Base-by-base conservation (phyloP, 768 basidiomycete genomes). In the Kondoa malvinella region DNA sequence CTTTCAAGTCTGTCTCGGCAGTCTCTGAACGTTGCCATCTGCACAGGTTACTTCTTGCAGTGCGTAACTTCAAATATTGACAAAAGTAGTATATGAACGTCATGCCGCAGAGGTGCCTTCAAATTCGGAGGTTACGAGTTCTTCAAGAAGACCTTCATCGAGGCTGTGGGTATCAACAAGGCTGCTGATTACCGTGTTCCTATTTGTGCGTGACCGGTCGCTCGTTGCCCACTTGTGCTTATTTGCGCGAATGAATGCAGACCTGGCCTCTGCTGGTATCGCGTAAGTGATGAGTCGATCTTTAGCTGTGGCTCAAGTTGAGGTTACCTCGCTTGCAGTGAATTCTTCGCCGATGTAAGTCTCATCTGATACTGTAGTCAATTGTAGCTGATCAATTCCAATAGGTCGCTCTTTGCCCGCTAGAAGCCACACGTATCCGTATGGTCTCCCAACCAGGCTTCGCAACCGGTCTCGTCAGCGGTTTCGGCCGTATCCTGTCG, bases 111-210 rank as follows among this genome's bases (percentile, higher is more conserved):
- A 80, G 92, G 92, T 77, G 86, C 92, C 84, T 91, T 94, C 87
- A 96, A 96, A 80, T 95, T 89, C 78, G 92, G 92, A 81, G 88
- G 92, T 77, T 90, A 92, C 77, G 90, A 91, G 73, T 84, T 78
- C 67, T 87, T 86, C 86, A 92, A 92, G 80, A 86, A 85, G 76
- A 80, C 78, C 72, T 82, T 87, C 29, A 85, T 86, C 3, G 78
- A 84, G 63, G 71, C 84, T 25, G 81, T 82, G 0, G 87, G 89
- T 3, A 84, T 84, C 73, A 81, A 85, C 66, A 88, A 91, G 68
- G 80, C 81, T 56, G 77, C 87, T 29, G 78, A 82, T 66, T 85
- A 89, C 77, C 75, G 78, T 68, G 21, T 15, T 34, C 4, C 31
- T 29, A 33, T 65, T 32, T 50, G 61, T 63, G 31, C 12, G 61